Percentiles rank a stretch among this genome's conserved stretches.
Evolutionary conservation across 805 yeast species (phyloP).

Genomic region (Kodamaea kaohsiungensis): DNA sequence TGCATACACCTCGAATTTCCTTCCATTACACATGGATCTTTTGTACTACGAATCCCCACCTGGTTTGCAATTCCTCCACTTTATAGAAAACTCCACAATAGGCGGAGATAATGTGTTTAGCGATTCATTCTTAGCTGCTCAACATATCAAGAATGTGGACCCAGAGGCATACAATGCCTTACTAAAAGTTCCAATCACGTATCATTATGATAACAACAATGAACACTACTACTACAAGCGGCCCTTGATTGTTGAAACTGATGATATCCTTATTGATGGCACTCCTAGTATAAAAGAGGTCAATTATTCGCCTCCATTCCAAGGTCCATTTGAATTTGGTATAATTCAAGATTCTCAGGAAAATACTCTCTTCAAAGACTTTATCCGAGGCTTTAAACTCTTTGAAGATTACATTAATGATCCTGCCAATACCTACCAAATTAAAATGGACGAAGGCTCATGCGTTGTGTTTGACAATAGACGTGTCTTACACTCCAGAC

Average conservation of each 20-base stretch:
- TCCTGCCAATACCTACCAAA: constrained; percentile 53
- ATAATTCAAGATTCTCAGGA: constrained; percentile 39
- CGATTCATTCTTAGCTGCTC: constrained; percentile 69
- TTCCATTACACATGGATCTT: constrained; percentile 79
- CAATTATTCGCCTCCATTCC: constrained; percentile 82
- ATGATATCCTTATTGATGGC: constrained; percentile 15
- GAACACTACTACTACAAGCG: constrained; percentile 62
- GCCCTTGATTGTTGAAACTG: constrained; percentile 62
- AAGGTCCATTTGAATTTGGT: constrained; percentile 70
- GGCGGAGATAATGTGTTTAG: constrained; percentile 74
- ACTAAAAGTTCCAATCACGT: constrained; percentile 62
- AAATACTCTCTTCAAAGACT: constrained; percentile 49
- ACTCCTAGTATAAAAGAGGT: constrained; percentile 48
- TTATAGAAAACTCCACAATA: constrained; percentile 50
- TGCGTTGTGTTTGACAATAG: constrained; percentile 73
- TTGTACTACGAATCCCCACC: constrained; percentile 81
- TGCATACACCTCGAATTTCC: constrained; percentile 62
- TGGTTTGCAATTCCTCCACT: constrained; percentile 70
- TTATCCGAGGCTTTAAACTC: constrained; percentile 55
- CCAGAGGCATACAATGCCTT: constrained; percentile 65
- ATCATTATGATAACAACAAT: constrained; percentile 62
- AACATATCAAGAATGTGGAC: constrained; percentile 53
- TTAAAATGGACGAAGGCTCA: constrained; percentile 56
- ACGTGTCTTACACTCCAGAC: constrained; percentile 67
- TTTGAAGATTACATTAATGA: constrained; percentile 60